Evolutionary conservation across 345 rosid species (phyloP).

Genomic region (Citrus reticulata): DNA sequence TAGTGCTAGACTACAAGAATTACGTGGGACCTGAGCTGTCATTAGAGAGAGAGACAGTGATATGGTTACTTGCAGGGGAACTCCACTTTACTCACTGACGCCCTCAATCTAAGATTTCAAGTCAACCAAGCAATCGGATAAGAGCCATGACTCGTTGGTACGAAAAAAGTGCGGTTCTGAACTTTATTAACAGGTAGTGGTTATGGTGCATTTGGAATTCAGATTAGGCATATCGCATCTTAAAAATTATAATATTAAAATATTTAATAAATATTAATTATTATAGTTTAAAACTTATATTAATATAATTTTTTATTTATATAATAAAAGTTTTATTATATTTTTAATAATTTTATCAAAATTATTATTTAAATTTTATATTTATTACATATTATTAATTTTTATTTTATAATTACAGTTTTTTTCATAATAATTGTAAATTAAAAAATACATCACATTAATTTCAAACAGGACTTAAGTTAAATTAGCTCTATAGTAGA

Average conservation of each 20-base stretch:
- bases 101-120: not conserved
- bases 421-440: accelerated
- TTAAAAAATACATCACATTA: accelerated
- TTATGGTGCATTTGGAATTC: too few species aligned
- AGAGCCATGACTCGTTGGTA: not conserved
- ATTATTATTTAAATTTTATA: too few species aligned
- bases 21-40: not conserved
- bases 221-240: accelerated
- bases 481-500: too few species aligned
- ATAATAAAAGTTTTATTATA: too few species aligned
- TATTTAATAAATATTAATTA: too few species aligned
- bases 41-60: not conserved
- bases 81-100: not conserved
- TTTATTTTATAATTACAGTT: too few species aligned
- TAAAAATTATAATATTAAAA: too few species aligned
- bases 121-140: not conserved
- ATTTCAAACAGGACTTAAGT: accelerated
- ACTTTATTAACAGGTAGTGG: too few species aligned
- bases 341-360: too few species aligned
- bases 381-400: too few species aligned
- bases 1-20: slow-evolving; percentile 8
- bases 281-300: accelerated
- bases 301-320: too few species aligned
- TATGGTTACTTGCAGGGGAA: not conserved
- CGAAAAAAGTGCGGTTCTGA: too few species aligned